Percentiles rank a stretch among this genome's conserved stretches.
Evolutionary conservation across 2,329 filamentous ascomycete species (phyloP).

Genomic region (Colletotrichum chrysophilum): DNA sequence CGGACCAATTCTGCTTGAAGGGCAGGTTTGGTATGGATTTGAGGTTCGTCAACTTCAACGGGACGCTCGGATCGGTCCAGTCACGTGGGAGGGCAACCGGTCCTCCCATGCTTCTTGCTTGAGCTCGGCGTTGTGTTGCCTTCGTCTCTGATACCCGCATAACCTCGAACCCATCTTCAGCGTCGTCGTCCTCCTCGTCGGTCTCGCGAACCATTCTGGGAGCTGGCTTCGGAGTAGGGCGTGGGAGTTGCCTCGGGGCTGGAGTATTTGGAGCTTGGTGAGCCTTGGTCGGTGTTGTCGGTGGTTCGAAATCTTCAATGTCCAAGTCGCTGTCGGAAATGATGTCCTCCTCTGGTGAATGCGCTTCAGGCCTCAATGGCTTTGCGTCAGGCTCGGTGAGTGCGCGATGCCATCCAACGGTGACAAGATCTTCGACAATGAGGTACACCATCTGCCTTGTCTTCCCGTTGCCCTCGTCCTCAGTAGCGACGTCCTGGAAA

Average conservation of each 20-base stretch:
- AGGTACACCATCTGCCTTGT: conserved; percentile 45
- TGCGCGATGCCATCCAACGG: conserved; percentile 50
- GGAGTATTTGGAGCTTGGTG: background rate
- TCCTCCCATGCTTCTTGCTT: background rate
- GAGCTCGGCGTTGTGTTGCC: background rate
- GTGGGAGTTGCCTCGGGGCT: background rate
- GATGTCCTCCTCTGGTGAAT: background rate
- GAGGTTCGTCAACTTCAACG: conserved; percentile 57
- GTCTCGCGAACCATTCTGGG: background rate
- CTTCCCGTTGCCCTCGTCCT: background rate
- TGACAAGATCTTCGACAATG: conserved; percentile 47
- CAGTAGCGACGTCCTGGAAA: background rate
- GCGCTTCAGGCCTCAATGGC: background rate
- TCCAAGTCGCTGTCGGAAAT: conserved; percentile 20
- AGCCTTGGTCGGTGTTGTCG: background rate
- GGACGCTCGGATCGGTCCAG: conserved; percentile 44
- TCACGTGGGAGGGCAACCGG: conserved; percentile 44
- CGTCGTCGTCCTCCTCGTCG: conserved; percentile 25
- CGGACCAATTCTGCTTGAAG: conserved; percentile 63
- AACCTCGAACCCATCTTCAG: conserved; percentile 36
- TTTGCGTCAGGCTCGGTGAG: background rate
- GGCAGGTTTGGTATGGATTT: conserved; percentile 55
- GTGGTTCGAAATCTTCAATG: background rate
- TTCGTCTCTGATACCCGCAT: conserved; percentile 29
- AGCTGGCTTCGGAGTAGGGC: background rate